phyloP scores from a whole-genome alignment of 2,329 filamentous ascomycete genomes.

The Penicillium occitanis region DNA sequence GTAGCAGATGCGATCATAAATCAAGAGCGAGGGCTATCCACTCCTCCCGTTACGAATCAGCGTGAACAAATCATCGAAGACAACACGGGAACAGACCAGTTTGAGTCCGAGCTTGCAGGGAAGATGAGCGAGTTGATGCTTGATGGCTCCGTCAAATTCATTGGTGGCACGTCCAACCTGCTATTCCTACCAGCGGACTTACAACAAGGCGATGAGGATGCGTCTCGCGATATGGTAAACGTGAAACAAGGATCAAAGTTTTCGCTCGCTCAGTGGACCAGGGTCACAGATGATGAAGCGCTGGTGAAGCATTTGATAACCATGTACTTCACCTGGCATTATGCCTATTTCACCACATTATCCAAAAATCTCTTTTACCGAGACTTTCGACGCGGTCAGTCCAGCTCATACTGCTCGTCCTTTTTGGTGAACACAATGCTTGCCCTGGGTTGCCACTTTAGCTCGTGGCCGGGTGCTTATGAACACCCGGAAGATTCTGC shows the following conservation, averaged over 20 bases:
- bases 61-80: conserved; percentile 33
- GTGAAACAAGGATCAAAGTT: conserved; percentile 57
- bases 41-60: conserved; percentile 41
- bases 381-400: conserved; percentile 72
- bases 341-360: conserved; percentile 89
- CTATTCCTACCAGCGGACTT: conserved; percentile 65
- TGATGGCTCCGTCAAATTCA: conserved; percentile 84
- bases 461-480: conserved; percentile 69
- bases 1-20: conserved; percentile 61
- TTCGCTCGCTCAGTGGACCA: conserved; percentile 81
- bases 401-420: conserved; percentile 79
- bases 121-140: conserved; percentile 91
- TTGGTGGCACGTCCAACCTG: conserved; percentile 90
- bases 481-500: conserved; percentile 70
- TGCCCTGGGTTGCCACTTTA: conserved; percentile 90
- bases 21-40: conserved; percentile 48
- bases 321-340: conserved; percentile 99
- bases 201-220: conserved; percentile 42
- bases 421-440: conserved; percentile 92
- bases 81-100: conserved; percentile 46
- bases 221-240: conserved; percentile 31
- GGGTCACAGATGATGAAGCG: conserved; percentile 74
- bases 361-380: conserved; percentile 83
- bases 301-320: conserved; percentile 85
- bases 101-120: conserved; percentile 79